Base-by-base conservation (phyloP, 2,329 filamentous ascomycete genomes). In the Zelopaecilomyces penicillatus region DNA sequence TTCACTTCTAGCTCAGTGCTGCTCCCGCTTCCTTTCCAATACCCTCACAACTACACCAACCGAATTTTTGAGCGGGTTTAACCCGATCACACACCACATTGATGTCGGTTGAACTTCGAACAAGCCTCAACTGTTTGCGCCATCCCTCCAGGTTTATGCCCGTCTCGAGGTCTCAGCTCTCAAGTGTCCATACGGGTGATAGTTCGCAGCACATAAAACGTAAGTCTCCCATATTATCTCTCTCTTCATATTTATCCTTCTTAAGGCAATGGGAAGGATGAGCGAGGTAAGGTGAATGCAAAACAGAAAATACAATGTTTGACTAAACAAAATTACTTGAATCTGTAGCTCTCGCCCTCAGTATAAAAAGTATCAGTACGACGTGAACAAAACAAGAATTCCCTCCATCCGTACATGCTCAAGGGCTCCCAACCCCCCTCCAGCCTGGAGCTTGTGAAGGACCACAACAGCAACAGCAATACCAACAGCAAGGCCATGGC, bases 81-180 rank as follows among this genome's bases (percentile, higher is more conserved):
- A 30, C 44, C 45, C 28, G 38, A 40, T 57, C 56, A 54, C 51
- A 65, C 53, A 62, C 69, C 58, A 72, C 56, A 71, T 75, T 76
- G 73, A 77, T 77, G 74, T 76, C 74, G 72, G 70, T 75, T 74
- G 72, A 76, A 65, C 61, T 73, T 55, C 73, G 73, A 54, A 69
- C 67, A 58, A 73, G 71, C 62, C 71, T 76, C 59, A 69, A 76
- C 52, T 76, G 74, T 63, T 67, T 76, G 59, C 70, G 71, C 58
- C 71, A 76, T 62, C 74, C 74, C 48, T 71, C 69, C 55, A 73
- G 73, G 61, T 76, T 75, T 65, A 76, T 75, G 73, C 67, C 73
- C 65, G 64, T 74, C 56, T 76, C 73, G 57, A 73, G 74, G 70
- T 69, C 66, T 47, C 74, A 76, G 52, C 63, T 76, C 45, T 76